Evolutionary conservation across 192 early-diverging fungal species (phyloP), one percentile per base, ranked within the genome.

Genomic region (Coemansia sp.): DNA sequence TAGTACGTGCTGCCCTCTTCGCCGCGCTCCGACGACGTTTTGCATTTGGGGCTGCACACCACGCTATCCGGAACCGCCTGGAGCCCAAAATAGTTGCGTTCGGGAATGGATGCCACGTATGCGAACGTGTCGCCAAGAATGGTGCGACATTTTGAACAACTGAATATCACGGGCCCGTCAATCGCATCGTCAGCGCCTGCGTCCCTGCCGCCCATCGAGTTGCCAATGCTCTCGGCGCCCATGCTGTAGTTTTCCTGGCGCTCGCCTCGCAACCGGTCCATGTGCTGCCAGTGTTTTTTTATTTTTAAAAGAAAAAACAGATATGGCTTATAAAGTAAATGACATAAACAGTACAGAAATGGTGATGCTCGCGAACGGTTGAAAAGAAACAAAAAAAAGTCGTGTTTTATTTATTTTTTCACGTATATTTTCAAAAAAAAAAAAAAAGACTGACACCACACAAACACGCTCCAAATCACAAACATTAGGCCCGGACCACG

Each of bases 121-220:
- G 77, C 69, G 52, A 80, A 80, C 1, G 77, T 80, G 56, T 80
- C 77, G 45, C 77, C 77, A 5, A 80, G 62, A 32, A 80, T 80
- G 65, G 73, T 80, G 11, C 77, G 65, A 63, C 77, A 80, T 34
- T 75, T 80, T 32, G 61, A 56, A n/a, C 77, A 80, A 66, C 77
- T 80, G n/a, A 80, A 70, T 17, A 80, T 68, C 0, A 80, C 61
- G 0, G 77, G 77, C 8, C 73, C 73, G 36, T 80, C 74, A 40
- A 80, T 80, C 19, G 66, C 65, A 19, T 71, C 72, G 23, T 74
- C 77, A 14, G 45, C 43, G 40, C 56, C 65, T 52, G 49, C 23
- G 14, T 57, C 55, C 19, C 55, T 53, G 42, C 57, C 54, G 17
- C 45, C 54, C 35, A 41, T 25, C 20, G 53, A 20, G 58, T 60